Conservation (phyloP, 2,329 filamentous ascomycete genomes). For the Juglanconis oblonga region DNA sequence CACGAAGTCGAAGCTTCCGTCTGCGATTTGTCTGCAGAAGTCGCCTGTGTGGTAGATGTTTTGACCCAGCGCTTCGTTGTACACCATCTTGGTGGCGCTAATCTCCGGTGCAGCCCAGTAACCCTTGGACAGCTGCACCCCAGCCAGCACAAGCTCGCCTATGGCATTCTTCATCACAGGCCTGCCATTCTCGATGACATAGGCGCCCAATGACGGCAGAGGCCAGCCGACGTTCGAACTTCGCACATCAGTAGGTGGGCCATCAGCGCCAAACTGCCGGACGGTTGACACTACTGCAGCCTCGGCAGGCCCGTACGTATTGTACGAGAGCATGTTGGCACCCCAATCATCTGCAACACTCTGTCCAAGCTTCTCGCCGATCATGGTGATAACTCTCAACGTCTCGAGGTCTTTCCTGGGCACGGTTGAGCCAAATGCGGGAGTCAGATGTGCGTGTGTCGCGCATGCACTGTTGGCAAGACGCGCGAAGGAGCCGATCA, state of each 20-base stretch:
- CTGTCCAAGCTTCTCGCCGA: slow-evolving; percentile 32
- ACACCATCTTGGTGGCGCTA: slow-evolving; percentile 15
- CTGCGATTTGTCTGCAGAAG: slow-evolving; percentile 16
- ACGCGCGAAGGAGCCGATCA: slow-evolving; percentile 47
- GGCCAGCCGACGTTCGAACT: slow-evolving; percentile 22
- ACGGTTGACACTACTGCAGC: slow-evolving; percentile 26
- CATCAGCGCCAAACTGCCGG: slow-evolving; percentile 31
- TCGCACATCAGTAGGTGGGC: too few species aligned
- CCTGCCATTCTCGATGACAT: not conserved
- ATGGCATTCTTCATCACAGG: not conserved
- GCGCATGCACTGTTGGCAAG: not conserved
- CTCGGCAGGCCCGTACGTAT: slow-evolving; percentile 11
- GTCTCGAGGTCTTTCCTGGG: not conserved
- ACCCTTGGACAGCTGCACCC: slow-evolving; percentile 20
- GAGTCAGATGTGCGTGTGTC: slow-evolving; percentile 8
- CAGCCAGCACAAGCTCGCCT: slow-evolving; percentile 12
- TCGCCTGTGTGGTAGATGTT: slow-evolving; percentile 22
- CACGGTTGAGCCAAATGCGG: slow-evolving; percentile 17
- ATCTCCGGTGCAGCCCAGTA: slow-evolving; percentile 12
- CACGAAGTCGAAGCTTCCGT: slow-evolving; percentile 20
- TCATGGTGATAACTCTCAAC: slow-evolving; percentile 27
- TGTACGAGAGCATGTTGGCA: slow-evolving; percentile 30
- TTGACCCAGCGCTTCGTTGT: slow-evolving; percentile 2
- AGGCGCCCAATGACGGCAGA: slow-evolving; percentile 2
- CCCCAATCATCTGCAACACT: slow-evolving; percentile 31